Percentiles rank a stretch among this genome's conserved stretches.
phyloP scores from a whole-genome alignment of 169 alveolate species.

The Babesia ovis region DNA sequence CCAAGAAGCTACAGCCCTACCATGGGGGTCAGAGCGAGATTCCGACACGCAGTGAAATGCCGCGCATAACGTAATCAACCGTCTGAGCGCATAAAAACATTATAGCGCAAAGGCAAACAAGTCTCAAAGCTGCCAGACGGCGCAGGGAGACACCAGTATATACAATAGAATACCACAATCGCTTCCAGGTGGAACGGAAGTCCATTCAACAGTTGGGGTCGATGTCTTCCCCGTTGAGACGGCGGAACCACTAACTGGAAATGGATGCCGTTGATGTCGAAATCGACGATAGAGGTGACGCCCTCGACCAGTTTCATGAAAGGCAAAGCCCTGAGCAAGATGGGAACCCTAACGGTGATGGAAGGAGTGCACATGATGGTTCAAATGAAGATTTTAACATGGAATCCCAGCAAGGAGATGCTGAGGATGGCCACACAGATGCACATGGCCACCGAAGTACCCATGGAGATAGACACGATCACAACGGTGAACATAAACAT shows the following conservation, averaged over 20 bases:
- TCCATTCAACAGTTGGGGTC: too few relatives aligned
- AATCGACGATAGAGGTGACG: slow-evolving; percentile 58
- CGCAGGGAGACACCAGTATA: neutral
- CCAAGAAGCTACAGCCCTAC: too few relatives aligned
- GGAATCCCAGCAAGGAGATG: neutral
- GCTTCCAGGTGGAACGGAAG: too few relatives aligned
- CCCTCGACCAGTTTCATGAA: slow-evolving; percentile 16
- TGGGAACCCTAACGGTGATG: too few relatives aligned
- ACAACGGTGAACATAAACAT: neutral
- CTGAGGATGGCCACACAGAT: neutral
- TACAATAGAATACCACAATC: too few relatives aligned
- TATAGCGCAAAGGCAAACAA: neutral
- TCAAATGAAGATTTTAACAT: neutral
- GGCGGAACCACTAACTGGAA: too few relatives aligned
- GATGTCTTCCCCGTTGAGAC: too few relatives aligned
- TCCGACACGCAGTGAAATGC: too few relatives aligned
- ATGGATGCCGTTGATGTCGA: slow-evolving; percentile 65
- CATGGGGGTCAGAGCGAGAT: too few relatives aligned
- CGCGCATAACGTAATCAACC: neutral
- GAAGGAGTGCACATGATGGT: neutral
- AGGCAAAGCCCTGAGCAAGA: neutral
- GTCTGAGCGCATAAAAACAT: neutral
- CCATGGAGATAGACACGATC: neutral
- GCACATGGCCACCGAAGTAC: neutral
- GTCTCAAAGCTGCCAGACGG: neutral